Evolutionary conservation across 257 asterid genomes (phyloP).

Genomic region (Primulina tabacum): DNA sequence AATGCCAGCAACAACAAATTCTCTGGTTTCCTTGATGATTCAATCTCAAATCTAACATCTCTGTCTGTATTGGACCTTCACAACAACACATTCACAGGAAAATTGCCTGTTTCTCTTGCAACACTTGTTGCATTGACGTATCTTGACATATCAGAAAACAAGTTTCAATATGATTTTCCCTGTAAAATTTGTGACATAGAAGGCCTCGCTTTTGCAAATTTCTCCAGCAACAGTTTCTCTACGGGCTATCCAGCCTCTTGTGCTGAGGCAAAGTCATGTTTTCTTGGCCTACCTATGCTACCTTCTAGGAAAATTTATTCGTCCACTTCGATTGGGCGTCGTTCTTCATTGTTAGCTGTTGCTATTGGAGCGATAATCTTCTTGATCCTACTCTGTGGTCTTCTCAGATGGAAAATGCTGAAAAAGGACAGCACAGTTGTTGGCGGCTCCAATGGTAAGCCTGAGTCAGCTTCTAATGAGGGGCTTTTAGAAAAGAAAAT

Average conservation of each 20-base stretch:
- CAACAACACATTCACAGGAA: conserved; percentile 51
- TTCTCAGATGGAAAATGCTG: conserved; percentile 37
- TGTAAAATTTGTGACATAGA: conserved; percentile 58
- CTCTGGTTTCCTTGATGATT: conserved; percentile 42
- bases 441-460: conserved; percentile 32
- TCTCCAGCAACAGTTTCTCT: conserved; percentile 60
- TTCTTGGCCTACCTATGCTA: conserved; percentile 23
- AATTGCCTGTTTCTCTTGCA: conserved; percentile 53
- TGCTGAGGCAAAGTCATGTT: conserved; percentile 31
- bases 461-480: conserved; percentile 44
- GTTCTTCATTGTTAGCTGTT: conserved; percentile 28
- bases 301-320: conserved; percentile 15
- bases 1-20: conserved; percentile 64
- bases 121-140: conserved; percentile 55
- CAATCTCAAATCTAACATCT: conserved; percentile 50
- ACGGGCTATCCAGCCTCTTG: conserved; percentile 45
- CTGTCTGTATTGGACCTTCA: conserved; percentile 66
- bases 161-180: conserved; percentile 51
- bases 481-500: conserved; percentile 41
- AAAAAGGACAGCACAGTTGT: conserved; percentile 26
- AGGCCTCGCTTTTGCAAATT: conserved; percentile 57
- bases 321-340: conserved; percentile 25
- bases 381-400: conserved; percentile 34
- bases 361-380: conserved; percentile 34
- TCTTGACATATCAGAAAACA: conserved; percentile 73